A percentile compares a stretch with the other conserved stretches of the same genome.
phyloP scores from a whole-genome alignment of 805 yeast genomes.

The Blastobotrys attinorum region DNA sequence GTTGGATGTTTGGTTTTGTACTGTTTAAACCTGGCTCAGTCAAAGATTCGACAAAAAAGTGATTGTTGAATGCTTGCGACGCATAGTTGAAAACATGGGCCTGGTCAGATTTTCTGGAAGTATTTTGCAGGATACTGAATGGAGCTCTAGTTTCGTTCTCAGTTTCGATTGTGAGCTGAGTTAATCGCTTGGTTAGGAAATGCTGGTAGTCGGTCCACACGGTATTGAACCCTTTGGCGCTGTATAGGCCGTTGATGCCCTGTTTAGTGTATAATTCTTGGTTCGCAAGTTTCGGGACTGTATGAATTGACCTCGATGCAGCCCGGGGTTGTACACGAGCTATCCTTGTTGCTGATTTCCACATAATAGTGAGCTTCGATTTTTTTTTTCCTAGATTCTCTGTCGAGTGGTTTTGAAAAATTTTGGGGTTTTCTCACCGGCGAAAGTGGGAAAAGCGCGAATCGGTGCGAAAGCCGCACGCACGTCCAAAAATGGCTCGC shows the following conservation, averaged over 20 bases:
- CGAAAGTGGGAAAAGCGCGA: too few species aligned
- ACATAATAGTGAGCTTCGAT: too few species aligned
- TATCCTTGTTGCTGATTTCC: too few species aligned
- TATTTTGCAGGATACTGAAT: constrained; percentile 51
- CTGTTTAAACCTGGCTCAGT: constrained; percentile 17
- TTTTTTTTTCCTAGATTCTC: too few species aligned
- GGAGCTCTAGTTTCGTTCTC: constrained; percentile 71
- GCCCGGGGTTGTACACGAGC: too few species aligned
- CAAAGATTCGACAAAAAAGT: constrained; percentile 69
- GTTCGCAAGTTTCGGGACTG: constrained; percentile 50
- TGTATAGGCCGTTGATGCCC: constrained; percentile 61
- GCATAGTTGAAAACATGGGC: constrained; percentile 79
- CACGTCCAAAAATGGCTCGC: too few species aligned
- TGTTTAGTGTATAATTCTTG: constrained; percentile 32
- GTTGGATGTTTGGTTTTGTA: constrained; percentile 26
- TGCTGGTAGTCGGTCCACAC: constrained; percentile 82
- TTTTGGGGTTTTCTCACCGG: too few species aligned
- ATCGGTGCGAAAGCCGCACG: too few species aligned
- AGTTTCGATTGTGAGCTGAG: constrained; percentile 67
- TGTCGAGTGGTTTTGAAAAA: too few species aligned
- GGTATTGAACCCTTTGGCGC: constrained; percentile 54
- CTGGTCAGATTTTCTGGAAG: constrained; percentile 58
- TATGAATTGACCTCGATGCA: too few species aligned
- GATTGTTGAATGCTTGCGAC: constrained; percentile 88
- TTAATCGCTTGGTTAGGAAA: constrained; percentile 42